Evolutionary conservation across 371 early-diverging fungal species (phyloP), one percentile per base, ranked within the genome.

Genomic region (Mucor circinelloides): DNA sequence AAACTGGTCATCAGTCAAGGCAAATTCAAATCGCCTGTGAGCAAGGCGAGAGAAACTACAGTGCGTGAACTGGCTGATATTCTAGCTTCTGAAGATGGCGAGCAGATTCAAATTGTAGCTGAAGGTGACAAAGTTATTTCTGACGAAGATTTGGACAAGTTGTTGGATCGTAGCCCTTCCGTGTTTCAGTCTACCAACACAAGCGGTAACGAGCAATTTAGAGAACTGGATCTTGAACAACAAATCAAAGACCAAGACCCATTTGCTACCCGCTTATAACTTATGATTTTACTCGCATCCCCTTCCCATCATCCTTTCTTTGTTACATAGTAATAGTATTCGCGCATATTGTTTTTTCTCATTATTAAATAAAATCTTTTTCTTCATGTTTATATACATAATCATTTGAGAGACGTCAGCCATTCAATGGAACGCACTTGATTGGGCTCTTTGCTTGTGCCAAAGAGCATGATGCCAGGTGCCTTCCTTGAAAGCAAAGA

Each of bases 1-100:
- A 95, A 96, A 69, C 73, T 95, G 15, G 95, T 95, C 27, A 95
- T 95, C 58, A 91, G 92, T 64, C 90, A 91, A 68, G 87, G 90
- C 63, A 75, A 75, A 57, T 93, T 93, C 81, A 93, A 90, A 72
- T 78, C 80, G 23, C 69, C 81, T 55, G 65, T 75, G n/a, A 13
- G 58, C 62, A 62, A 68, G 31, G 64, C 40, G 32, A 68, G 72
- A 10, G 71, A 76, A 63, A 80, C 56, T 23, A 78, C 85, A 2
- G 66, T 89, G 0, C 79, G 81, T 27, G 94, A 94, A 44, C 78
- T 94, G 34, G 89, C 90, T 0, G 90, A 90, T n/a, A 91, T 94
- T 61, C 66, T 95, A 42, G 84, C 83, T 12, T 84, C 86, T 4
- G 87, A 90, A 12, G 91, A 91, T 58, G 85, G 86, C 17, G 89